Conservation (phyloP, 108 stramenopile species). For the Halocafeteria seosinensis region DNA sequence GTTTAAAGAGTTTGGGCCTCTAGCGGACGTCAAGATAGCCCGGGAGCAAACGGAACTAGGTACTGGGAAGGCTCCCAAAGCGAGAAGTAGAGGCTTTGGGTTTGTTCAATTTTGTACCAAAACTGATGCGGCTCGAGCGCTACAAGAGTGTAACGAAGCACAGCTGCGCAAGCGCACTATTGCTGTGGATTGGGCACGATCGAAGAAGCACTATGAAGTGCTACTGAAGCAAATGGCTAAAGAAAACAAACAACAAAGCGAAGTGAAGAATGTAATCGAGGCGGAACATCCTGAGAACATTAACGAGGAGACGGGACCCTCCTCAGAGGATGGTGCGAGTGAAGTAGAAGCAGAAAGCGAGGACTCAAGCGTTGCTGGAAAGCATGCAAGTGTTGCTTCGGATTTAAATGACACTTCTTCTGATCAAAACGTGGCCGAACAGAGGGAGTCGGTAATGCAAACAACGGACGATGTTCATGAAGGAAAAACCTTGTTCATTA, state of each 20-base stretch:
- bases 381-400: background rate
- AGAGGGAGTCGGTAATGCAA: conserved; percentile 8
- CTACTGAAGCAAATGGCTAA: conserved; percentile 19
- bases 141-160: conserved; percentile 28
- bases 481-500: conserved; percentile 56
- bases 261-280: conserved; percentile 6
- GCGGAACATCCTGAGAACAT: conserved; percentile 15
- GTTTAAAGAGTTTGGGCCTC: conserved; percentile 42
- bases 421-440: background rate
- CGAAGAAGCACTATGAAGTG: conserved; percentile 51
- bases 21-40: conserved; percentile 58
- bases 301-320: background rate
- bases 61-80: background rate
- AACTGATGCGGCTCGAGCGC: conserved; percentile 45
- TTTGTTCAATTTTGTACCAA: conserved; percentile 65
- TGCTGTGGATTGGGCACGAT: conserved; percentile 55
- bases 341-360: conserved; percentile 3
- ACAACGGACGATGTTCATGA: background rate
- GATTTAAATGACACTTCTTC: conserved; percentile 20
- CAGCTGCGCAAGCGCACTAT: conserved; percentile 59
- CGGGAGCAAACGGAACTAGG: conserved; percentile 9
- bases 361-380: background rate
- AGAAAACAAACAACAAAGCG: conserved; percentile 6
- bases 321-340: conserved; percentile 14
- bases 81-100: conserved; percentile 60